Base-by-base conservation (phyloP, 352 stramenopile genomes). In the Pythium brachiatum region DNA sequence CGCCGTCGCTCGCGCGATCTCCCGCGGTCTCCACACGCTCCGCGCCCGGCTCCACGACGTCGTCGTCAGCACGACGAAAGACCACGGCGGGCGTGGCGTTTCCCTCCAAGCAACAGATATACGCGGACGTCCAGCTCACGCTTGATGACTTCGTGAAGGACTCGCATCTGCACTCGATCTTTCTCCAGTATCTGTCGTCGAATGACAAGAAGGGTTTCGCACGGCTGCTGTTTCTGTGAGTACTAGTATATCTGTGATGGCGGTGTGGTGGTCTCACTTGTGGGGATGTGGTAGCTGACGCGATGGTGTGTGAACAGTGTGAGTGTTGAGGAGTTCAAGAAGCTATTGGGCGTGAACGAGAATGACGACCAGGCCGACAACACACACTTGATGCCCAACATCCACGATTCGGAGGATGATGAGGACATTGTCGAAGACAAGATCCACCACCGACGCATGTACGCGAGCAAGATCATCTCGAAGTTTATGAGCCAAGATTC, bases 311-410 rank as follows among this genome's bases (percentile, higher is more conserved):
- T 59, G 1, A 4, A 16, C 43, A 87, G 78, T 15, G 86, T 94
- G 59, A 93, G 83, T 44, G 86, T 94, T 4, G 86, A 94, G 23
- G 86, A 94, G 66, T 94, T 93, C 72, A 94, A 94, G 73, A 90
- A 90, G 51, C 73, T 92, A 8, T 66, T 90, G 12, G 48, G 66
- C 32, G 39, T 67, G 52, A 54, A 59, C 18, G 60, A 67, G 1
- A 50, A 39, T 31, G 52, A 57, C 8, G 60, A 67, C 32, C 47
- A 73, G 46, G 46, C 25, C 50, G 58, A 62, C 21, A 25, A 39
- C 29, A 55, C 16, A 26, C 50, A 39, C 55, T 48, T 61, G 64
- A 60, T 31, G 27, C 57, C 26, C 25, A 55, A 38, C 3, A 41
- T 44, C 18, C 66, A 71, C 3, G 63, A 70, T 1, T 53, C 66